These are phyloP conservation scores for Lasiodiplodia hormozganensis DNA, from an alignment of 2,329 filamentous ascomycete genomes.

Conservation along the genomic window DNA sequence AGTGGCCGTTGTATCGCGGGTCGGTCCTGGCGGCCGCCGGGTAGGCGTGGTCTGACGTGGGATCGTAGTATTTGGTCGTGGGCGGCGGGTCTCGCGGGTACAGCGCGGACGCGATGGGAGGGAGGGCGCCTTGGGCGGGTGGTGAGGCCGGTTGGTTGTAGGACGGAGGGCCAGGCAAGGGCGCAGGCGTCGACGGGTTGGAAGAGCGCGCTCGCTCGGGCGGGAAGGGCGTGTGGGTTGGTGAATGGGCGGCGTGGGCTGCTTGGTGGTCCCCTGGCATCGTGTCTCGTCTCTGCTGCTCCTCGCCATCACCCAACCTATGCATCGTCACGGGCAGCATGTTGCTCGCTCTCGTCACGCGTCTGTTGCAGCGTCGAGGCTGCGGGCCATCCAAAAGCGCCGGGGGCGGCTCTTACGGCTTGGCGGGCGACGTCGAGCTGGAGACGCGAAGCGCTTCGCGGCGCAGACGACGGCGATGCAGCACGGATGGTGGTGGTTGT, in stretches of 20 bases:
- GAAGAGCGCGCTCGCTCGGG: constrained; percentile 45
- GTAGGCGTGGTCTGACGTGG: constrained; percentile 54
- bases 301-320: constrained; percentile 39
- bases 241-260: constrained; percentile 44
- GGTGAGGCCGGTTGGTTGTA: constrained; percentile 47
- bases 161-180: constrained; percentile 39
- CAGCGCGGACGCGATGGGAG: constrained; percentile 48
- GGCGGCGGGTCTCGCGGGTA: constrained; percentile 50
- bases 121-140: constrained; percentile 44
- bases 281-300: constrained; percentile 43
- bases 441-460: constrained; percentile 23
- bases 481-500: constrained; percentile 15
- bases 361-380: constrained; percentile 16
- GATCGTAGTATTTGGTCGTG: constrained; percentile 58
- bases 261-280: constrained; percentile 44
- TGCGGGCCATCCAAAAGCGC: constrained; percentile 25
- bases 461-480: constrained; percentile 20
- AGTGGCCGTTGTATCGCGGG: constrained; percentile 44
- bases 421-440: constrained; percentile 18
- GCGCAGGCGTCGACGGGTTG: constrained; percentile 41
- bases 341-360: constrained; percentile 23
- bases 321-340: constrained; percentile 32
- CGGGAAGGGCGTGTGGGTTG: constrained; percentile 43
- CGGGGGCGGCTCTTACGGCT: constrained; percentile 7
- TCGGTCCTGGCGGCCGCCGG: constrained; percentile 40